Evolutionary conservation across 345 rosid genomes (phyloP), one percentile per base, ranked within the genome.

Genomic region (Lepidium aucheri): DNA sequence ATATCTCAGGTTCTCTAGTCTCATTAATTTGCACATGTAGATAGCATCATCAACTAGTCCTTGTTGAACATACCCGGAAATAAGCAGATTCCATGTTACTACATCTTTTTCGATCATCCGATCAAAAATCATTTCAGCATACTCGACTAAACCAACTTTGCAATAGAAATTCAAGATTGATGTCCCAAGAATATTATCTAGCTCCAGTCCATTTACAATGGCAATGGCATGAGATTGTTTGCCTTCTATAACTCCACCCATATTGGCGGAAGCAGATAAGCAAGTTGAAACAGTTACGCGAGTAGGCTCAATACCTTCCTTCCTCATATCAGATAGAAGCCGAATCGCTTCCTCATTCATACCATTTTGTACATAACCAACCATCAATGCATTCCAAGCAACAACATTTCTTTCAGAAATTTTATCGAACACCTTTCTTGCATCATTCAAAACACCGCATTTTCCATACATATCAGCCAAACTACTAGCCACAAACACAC

Each of bases 41-140:
- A 88, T 76, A 38, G 86, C 97, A 61, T 81, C 76, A 40, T 79
- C 80, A 53, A 78, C 60, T 70, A 74, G 69, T 22, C 82, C 80
- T 32, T 67, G 50, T 47, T 60, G 84, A 70, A 87, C 81, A 73
- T 82, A 87, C 50, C 82, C 73, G 15, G 88, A 82, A 38, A 89
- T 77, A n/a, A 90, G 74, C 70, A 90, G 68, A 82, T 90, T 90
- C 95, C 97, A 90, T 20, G 87, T 83, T 7, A 88, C 93, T 20
- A 73, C 80, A 76, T 90, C 97, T 34, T 77, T 87, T 14, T 66
- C 83, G 18, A 65, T 3, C 76, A 86, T 81, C 33, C 75, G 75
- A 72, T 67, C 49, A 50, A 88, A 88, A 17, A 81, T 74, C 68
- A 80, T 69, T 82, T 88, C 82, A 12, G 90, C 90, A 71, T 83